phyloP scores from a whole-genome alignment of 1,284 basidiomycete genomes.

The Stygiomarasmius scandens region DNA sequence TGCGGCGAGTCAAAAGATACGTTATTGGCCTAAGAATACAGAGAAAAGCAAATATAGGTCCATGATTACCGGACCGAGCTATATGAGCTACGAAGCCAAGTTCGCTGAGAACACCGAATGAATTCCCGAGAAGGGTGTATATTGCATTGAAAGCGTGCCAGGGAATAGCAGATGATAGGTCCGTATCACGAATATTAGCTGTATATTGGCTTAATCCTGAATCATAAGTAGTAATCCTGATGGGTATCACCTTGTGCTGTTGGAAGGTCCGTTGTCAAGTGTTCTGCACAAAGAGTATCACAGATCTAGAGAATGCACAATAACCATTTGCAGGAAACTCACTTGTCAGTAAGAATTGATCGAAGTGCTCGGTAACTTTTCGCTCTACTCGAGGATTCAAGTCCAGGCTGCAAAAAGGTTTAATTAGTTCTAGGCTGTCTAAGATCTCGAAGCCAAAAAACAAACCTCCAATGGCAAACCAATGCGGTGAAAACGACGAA shows the following conservation, averaged over 20 bases:
- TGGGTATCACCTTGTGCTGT: constrained; percentile 3
- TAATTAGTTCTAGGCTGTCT: background rate
- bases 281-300: background rate
- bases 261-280: constrained; percentile 10
- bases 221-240: background rate
- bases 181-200: constrained; percentile 23
- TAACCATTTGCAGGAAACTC: background rate
- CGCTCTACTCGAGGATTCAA: background rate
- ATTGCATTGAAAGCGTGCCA: constrained; percentile 28
- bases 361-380: constrained; percentile 8
- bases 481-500: constrained; percentile 20
- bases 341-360: constrained; percentile 9
- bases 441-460: background rate
- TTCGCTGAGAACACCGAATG: constrained; percentile 25
- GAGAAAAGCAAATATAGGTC: constrained; percentile 28
- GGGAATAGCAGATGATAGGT: constrained; percentile 20
- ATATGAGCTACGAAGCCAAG: constrained; percentile 27
- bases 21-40: constrained; percentile 29
- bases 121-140: constrained; percentile 21
- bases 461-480: constrained; percentile 24
- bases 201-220: constrained; percentile 8
- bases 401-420: background rate
- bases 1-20: constrained; percentile 11
- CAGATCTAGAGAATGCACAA: background rate
- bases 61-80: constrained; percentile 28